Base-by-base conservation (phyloP, 331 rosid species). In the Prunus yedoensis region DNA sequence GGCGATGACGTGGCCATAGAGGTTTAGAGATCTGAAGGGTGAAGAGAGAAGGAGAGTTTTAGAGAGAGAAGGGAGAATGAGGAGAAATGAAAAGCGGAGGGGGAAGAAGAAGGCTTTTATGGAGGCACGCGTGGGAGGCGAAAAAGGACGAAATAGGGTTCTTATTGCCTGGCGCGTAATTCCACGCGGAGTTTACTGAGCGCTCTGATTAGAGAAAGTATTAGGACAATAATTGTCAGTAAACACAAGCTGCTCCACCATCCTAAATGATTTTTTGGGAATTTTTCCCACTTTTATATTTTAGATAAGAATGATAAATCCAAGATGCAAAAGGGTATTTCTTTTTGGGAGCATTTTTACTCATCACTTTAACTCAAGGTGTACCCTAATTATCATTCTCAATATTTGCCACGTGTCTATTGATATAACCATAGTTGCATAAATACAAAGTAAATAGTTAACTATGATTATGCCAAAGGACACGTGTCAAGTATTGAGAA, bases 1-100 rank as follows among this genome's bases (percentile, higher is more conserved):
- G 86, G 54, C 45, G 78, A 83, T 17, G 79, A 16, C 78, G 77
- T 78, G 15, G 70, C 77, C 49, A 60, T 78, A 84, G 52, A 32
- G 49, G 35, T 60, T 9, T 56, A 18, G 68, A 80, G 83, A 81
- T 78, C 78, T 66, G 65, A 45, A 74, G 4, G 23, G 20, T 45
- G 41, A 56, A 80, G 41, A 45, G 46, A 23, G 23, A 63, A 27
- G 28, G 21, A 10, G 53, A 1, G 38, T 17, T 70, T 10, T 54
- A 27, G 32, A 50, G 69, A 81, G 60, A 27, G 59, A 57, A 11
- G 35, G 8, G 28, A 4, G 70, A 74, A 74, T 47, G 74, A 25
- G 57, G 59, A 74, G 32, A 66, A 71, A 41, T 70, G 73, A 21
- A 4, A 11, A 18, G 38, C 17, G 27, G 9, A 25, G 28, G 8